Percentiles rank a stretch among this genome's conserved stretches.
Evolutionary conservation across 2,329 filamentous ascomycete species (phyloP).

Genomic region (Mollisiaceae sp.): DNA sequence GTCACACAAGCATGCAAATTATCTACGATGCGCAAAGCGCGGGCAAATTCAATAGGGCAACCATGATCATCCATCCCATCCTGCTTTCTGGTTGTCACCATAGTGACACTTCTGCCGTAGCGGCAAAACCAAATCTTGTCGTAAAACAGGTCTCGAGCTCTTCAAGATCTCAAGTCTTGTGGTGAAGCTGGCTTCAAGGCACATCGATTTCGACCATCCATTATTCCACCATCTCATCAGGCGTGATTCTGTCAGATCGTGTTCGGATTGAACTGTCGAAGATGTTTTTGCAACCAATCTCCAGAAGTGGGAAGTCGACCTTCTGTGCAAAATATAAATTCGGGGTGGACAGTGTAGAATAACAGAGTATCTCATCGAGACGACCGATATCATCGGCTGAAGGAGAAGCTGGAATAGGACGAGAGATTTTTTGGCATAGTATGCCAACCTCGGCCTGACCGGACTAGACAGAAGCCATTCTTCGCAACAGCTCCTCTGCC

Average conservation of each 20-base stretch:
- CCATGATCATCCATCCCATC: background rate
- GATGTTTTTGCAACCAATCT: background rate
- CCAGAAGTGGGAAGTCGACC: background rate
- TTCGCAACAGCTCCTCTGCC: background rate
- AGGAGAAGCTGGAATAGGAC: background rate
- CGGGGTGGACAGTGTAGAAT: background rate
- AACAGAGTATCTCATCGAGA: background rate
- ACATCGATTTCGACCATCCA: background rate
- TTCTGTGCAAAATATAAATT: background rate
- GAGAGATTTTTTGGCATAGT: background rate
- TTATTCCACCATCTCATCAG: background rate
- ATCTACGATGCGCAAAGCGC: conserved; percentile 34
- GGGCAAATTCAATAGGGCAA: conserved; percentile 15
- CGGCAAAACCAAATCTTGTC: background rate
- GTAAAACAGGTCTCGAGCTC: background rate
- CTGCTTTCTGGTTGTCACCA: background rate
- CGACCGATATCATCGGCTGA: conserved; percentile 1
- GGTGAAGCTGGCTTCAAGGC: background rate
- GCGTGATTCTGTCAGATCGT: background rate
- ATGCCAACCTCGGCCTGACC: background rate
- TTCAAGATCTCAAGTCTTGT: background rate
- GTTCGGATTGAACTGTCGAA: background rate
- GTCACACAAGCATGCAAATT: conserved; percentile 38
- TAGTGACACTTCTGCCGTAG: background rate
- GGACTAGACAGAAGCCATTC: background rate